phyloP scores from a whole-genome alignment of 768 basidiomycete species.

The Sistotremastrum suecicum region DNA sequence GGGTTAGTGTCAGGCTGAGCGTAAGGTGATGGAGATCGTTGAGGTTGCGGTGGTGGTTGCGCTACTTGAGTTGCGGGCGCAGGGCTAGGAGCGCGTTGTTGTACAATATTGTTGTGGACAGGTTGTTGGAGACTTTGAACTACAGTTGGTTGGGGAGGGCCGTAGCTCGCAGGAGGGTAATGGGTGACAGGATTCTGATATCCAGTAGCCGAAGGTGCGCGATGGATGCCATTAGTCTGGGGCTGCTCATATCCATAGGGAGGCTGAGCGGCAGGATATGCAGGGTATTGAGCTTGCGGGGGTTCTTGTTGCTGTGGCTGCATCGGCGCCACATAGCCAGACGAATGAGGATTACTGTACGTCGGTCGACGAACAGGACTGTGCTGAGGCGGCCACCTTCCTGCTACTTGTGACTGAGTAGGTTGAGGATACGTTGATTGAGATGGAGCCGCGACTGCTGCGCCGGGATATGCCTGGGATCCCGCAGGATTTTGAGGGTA shows the following conservation, averaged over 20 bases:
- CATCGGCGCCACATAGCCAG: constrained; percentile 6
- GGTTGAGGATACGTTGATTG: neutral
- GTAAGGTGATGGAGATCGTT: constrained; percentile 1
- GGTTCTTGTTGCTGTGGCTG: constrained; percentile 21
- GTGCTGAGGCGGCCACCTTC: constrained; percentile 9
- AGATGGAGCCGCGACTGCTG: constrained; percentile 15
- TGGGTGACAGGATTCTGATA: constrained; percentile 7
- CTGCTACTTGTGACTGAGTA: neutral
- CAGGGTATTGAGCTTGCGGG: constrained; percentile 20
- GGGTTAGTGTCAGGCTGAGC: neutral
- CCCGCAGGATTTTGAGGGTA: constrained; percentile 1
- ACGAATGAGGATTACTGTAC: constrained; percentile 7
- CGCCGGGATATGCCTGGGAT: constrained; percentile 10
- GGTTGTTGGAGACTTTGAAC: neutral
- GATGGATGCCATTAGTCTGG: neutral
- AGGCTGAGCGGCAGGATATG: constrained; percentile 21
- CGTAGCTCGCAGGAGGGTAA: constrained; percentile 9
- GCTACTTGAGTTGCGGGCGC: constrained; percentile 29
- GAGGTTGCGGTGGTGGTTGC: constrained; percentile 31
- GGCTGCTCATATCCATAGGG: constrained; percentile 10
- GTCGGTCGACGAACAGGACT: neutral
- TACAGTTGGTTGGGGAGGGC: no score
- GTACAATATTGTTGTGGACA: constrained; percentile 2
- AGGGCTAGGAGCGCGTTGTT: constrained; percentile 31
- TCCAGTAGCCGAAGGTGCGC: constrained; percentile 2